phyloP scores from a whole-genome alignment of 164 flowering plant genomes.

The Dillenia suffruticosa region DNA sequence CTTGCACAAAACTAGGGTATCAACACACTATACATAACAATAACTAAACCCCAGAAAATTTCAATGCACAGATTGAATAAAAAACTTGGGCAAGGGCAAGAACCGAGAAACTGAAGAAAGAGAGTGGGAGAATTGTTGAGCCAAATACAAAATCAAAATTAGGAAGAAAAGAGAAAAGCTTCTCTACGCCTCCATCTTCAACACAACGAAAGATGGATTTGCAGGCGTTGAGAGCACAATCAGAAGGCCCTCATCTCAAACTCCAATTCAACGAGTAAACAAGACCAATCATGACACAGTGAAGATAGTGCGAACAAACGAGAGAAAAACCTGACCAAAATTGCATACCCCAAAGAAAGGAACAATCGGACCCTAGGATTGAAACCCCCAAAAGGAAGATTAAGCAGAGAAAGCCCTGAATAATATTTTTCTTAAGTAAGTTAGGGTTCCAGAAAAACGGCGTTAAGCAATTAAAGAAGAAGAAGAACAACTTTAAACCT shows the following conservation, averaged over 20 bases:
- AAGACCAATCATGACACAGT: background rate
- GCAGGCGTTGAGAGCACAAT: conserved; percentile 16
- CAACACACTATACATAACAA: conserved; percentile 10
- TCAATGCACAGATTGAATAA: background rate
- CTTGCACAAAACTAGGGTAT: conserved; percentile 6
- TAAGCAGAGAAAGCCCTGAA: background rate
- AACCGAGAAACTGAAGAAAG: background rate
- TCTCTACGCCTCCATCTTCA: conserved; percentile 34
- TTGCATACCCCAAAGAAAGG: conserved; percentile 3
- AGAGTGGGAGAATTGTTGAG: background rate
- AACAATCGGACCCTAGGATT: conserved; percentile 15
- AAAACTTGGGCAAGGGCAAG: background rate
- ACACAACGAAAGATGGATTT: conserved; percentile 24
- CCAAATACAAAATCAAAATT: too few relatives aligned
- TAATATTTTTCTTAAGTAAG: background rate
- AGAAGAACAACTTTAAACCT: background rate
- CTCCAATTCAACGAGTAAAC: background rate
- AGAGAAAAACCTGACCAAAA: conserved; percentile 4
- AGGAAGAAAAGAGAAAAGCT: background rate
- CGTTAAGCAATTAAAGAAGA: background rate
- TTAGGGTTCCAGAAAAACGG: conserved; percentile 26
- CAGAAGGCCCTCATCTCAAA: conserved; percentile 37
- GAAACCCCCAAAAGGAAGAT: conserved; percentile 6
- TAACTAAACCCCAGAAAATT: background rate
- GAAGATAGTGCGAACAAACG: background rate